Evolutionary conservation across 2,329 filamentous ascomycete species (phyloP), one percentile per base, ranked within the genome.

Genomic region (Spiromastix sp.): DNA sequence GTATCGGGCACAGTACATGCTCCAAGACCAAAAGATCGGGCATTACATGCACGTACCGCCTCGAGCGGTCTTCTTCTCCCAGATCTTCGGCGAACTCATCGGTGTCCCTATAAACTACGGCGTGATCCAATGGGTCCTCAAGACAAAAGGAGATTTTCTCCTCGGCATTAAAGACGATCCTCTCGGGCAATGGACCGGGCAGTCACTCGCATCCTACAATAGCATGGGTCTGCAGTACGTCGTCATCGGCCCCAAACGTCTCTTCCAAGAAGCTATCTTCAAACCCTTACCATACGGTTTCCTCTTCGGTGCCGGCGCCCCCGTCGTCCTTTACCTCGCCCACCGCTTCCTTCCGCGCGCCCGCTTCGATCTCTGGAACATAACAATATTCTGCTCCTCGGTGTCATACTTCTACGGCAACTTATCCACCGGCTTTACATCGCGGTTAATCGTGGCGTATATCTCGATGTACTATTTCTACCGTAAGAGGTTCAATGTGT

Each of bases 41-140:
- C 72, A 77, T 43, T 78, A 77, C 43, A 74, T 75, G 67, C 72
- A 78, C 35, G 63, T 78, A 0, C 71, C 73, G 0, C 74, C 74
- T 2, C 67, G 69, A 9, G 60, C 67, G 0, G 67, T 77, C 4
- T 77, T 79, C 56, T 73, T 77, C 49, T 71, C 70, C 2, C 74
- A 78, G 45, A 60, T 78, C 3, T 72, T 77, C 20, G 74, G 72
- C 3, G 71, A 69, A 11, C 54, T 72, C 5, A 59, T 78, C 27
- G 74, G 73, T 4, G 63, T 78, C 5, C 73, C 74, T 0, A 68
- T 77, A 43, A 75, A 78, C 48, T 78, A 77, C 36, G 72, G 62
- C 4, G 71, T 76, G 15, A 68, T 78, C 30, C 65, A 70, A 25
- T 78, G 74, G 74, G 66, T 77, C 0, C 53, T 78, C 4, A 61